phyloP scores from a whole-genome alignment of 1,284 basidiomycete genomes.

The Jaminaea rosea region DNA sequence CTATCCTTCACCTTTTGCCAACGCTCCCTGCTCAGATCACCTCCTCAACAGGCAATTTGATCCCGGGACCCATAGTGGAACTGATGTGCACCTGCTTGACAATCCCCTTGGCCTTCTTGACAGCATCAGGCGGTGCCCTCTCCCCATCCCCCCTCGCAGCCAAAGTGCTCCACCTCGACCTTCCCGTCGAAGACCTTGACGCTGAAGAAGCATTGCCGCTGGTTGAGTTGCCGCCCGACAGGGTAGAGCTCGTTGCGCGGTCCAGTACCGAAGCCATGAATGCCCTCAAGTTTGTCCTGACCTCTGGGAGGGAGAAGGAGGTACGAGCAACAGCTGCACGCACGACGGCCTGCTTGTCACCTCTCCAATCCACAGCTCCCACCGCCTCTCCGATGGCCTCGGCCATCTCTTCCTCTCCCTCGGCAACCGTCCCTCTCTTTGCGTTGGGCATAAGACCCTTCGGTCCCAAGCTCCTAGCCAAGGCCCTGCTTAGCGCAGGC shows the following conservation, averaged over 20 bases:
- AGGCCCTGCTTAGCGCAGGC: constrained; percentile 57
- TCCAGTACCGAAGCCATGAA: constrained; percentile 63
- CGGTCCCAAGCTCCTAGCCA: constrained; percentile 84
- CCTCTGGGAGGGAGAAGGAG: not conserved
- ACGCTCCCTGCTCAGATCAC: constrained; percentile 6
- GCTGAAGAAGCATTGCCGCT: not conserved
- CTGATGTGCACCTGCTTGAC: constrained; percentile 63
- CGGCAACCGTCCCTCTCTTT: constrained; percentile 78
- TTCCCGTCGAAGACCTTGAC: not conserved
- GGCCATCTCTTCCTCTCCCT: constrained; percentile 56
- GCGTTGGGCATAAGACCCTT: constrained; percentile 90
- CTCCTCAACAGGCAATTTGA: constrained; percentile 53
- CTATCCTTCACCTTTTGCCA: not conserved
- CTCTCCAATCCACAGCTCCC: constrained; percentile 83
- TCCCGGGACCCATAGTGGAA: constrained; percentile 75
- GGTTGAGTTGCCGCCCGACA: not conserved
- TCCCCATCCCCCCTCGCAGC: not conserved
- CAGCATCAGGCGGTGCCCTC: not conserved
- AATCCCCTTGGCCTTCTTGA: constrained; percentile 19
- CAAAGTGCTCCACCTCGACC: not conserved
- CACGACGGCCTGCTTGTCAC: constrained; percentile 77
- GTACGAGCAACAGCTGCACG: constrained; percentile 53
- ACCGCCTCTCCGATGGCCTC: constrained; percentile 66
- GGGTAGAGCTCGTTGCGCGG: not conserved
- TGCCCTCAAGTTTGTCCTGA: constrained; percentile 68